A percentile compares a stretch with the other conserved stretches of the same genome.
Conservation (phyloP, 495 filamentous ascomycete genomes). For the Poronia punctata region DNA sequence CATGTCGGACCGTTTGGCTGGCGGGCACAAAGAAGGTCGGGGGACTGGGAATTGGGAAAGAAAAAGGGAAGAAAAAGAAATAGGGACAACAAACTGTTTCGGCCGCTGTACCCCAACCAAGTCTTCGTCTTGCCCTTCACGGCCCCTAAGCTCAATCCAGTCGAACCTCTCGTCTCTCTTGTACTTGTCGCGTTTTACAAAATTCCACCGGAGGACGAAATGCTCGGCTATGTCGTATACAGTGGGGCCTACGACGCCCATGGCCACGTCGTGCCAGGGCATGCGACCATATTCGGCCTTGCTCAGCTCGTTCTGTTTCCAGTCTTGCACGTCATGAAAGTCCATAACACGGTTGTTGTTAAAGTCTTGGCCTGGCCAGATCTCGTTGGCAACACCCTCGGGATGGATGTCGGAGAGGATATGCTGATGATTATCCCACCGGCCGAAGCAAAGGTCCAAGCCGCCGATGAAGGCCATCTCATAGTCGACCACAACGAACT, state of each 20-base stretch:
- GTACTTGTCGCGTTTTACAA: slow-evolving; percentile 95
- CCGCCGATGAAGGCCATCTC: slow-evolving; percentile 85
- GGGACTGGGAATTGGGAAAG: neutral
- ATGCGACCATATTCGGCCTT: slow-evolving; percentile 90
- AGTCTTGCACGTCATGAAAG: slow-evolving; percentile 82
- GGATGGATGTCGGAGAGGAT: slow-evolving; percentile 83
- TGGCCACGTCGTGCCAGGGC: slow-evolving; percentile 95
- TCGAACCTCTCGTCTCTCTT: slow-evolving; percentile 74
- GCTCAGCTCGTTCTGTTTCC: slow-evolving; percentile 87
- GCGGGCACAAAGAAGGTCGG: too few relatives aligned
- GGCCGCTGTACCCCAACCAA: slow-evolving; percentile 81
- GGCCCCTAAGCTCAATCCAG: slow-evolving; percentile 77
- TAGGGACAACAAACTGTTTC: slow-evolving; percentile 38
- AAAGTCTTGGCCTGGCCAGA: slow-evolving; percentile 95
- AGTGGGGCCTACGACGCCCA: slow-evolving; percentile 81
- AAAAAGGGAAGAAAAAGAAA: neutral
- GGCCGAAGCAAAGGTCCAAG: slow-evolving; percentile 91
- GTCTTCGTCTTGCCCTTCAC: slow-evolving; percentile 72
- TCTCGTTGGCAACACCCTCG: slow-evolving; percentile 67
- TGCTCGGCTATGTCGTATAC: slow-evolving; percentile 96
- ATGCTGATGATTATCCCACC: slow-evolving; percentile 86
- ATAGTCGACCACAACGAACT: slow-evolving; percentile 92
- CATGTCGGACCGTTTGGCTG: too few relatives aligned
- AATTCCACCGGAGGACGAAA: slow-evolving; percentile 94
- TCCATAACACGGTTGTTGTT: slow-evolving; percentile 96